These are phyloP conservation scores for Austroboletus rostrupii DNA, from an alignment of 1,284 basidiomycete species.

Conservation along the genomic window DNA sequence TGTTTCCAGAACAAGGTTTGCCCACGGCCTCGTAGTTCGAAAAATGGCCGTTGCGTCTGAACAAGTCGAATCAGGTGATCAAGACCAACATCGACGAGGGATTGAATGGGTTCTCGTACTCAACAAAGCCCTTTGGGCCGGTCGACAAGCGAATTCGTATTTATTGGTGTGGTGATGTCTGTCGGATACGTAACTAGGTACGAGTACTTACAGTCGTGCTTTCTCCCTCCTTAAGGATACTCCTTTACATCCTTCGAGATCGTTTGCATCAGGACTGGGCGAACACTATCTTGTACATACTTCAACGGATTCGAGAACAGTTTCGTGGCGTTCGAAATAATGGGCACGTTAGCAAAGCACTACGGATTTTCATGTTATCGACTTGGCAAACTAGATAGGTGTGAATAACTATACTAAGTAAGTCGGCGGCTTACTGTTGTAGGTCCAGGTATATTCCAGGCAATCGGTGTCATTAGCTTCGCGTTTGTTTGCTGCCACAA, in stretches of 20 bases:
- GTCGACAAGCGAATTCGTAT: constrained; percentile 66
- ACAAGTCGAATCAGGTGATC: constrained; percentile 44
- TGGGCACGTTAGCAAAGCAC: constrained; percentile 42
- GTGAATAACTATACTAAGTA: too few relatives aligned
- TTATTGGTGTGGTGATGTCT: constrained; percentile 47
- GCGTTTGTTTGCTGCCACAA: constrained; percentile 95
- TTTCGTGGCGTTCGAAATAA: constrained; percentile 63
- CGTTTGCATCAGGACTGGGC: constrained; percentile 41
- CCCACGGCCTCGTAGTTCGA: constrained; percentile 55
- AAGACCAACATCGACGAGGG: constrained; percentile 46
- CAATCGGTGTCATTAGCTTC: constrained; percentile 94
- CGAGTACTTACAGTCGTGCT: background rate
- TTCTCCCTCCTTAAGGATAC: constrained; percentile 40
- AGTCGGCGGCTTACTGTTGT: constrained; percentile 73
- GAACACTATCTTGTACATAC: constrained; percentile 49
- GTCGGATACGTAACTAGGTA: background rate
- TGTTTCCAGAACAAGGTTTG: constrained; percentile 42
- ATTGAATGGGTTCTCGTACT: constrained; percentile 50
- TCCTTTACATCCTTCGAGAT: constrained; percentile 51
- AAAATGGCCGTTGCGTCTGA: constrained; percentile 49
- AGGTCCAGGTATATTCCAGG: constrained; percentile 79
- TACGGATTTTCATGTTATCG: constrained; percentile 63
- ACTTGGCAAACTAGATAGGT: too few relatives aligned
- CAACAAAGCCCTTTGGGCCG: constrained; percentile 43
- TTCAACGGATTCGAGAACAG: constrained; percentile 46